These are phyloP conservation scores for Oryza nivara DNA, from an alignment of 176 grass and related monocot genomes.

Conservation along the genomic window DNA sequence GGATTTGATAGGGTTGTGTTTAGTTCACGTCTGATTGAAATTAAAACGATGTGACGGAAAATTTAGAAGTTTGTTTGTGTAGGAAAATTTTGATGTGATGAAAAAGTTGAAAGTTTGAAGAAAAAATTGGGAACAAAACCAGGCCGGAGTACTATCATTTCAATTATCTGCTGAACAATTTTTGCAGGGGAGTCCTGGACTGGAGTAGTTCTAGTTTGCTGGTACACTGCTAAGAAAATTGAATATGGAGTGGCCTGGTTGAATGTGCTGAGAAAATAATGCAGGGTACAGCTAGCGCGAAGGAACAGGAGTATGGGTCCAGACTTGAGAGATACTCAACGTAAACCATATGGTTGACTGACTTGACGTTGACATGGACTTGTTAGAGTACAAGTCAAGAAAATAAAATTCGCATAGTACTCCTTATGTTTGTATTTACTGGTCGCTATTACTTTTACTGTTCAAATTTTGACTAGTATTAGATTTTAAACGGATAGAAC, in stretches of 20 bases:
- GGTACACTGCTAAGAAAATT: neutral
- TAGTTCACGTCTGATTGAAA: no score
- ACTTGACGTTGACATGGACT: conserved; percentile 29
- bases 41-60: no score
- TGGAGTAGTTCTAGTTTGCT: neutral
- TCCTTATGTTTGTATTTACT: no score
- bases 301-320: neutral
- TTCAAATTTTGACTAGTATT: no score
- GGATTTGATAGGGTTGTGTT: no score
- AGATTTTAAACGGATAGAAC: no score
- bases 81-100: no score
- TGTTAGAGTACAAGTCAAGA: neutral
- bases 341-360: neutral
- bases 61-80: no score
- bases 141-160: no score
- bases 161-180: neutral
- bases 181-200: neutral
- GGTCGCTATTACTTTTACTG: no score
- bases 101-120: no score
- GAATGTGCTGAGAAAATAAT: neutral
- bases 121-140: no score
- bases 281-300: neutral
- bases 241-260: neutral
- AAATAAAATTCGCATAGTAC: neutral
- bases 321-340: neutral